These are phyloP conservation scores for Suhomyces sp. DNA, from an alignment of 805 yeast genomes.

Conservation along the genomic window DNA sequence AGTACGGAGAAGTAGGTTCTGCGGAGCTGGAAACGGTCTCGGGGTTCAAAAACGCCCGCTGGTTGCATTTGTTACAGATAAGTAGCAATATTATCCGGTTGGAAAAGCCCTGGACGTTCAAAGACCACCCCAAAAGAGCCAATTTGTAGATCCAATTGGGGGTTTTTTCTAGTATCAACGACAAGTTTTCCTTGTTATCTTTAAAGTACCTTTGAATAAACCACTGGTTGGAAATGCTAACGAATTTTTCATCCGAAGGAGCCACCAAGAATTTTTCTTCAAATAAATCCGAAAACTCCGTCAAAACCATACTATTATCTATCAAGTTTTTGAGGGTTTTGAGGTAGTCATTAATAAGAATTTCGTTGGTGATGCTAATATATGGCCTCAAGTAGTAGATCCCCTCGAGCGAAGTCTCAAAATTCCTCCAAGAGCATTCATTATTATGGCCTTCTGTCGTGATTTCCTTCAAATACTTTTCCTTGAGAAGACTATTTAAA, in stretches of 20 bases:
- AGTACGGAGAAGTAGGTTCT: neutral
- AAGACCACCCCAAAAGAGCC: slow-evolving; percentile 39
- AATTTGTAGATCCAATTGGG: slow-evolving; percentile 35
- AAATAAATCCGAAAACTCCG: slow-evolving; percentile 11
- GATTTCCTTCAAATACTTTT: slow-evolving; percentile 26
- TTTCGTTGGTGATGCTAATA: slow-evolving; percentile 27
- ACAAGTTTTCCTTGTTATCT: slow-evolving; percentile 36
- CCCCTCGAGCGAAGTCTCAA: slow-evolving; percentile 32
- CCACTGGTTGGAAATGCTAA: slow-evolving; percentile 30
- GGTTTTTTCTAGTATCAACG: slow-evolving; percentile 18
- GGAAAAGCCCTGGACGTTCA: slow-evolving; percentile 30
- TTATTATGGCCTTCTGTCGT: slow-evolving; percentile 23
- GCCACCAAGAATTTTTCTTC: neutral
- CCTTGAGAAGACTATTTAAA: slow-evolving; percentile 24
- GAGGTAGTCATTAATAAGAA: slow-evolving; percentile 27
- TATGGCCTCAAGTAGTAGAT: slow-evolving; percentile 36
- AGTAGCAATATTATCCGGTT: slow-evolving; percentile 26
- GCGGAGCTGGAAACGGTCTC: neutral
- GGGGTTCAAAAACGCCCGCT: slow-evolving; percentile 28
- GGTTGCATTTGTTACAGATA: slow-evolving; percentile 38
- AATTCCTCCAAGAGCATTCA: slow-evolving; percentile 37
- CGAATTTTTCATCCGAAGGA: slow-evolving; percentile 12
- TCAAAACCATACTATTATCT: slow-evolving; percentile 20
- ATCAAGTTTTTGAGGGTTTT: slow-evolving; percentile 24
- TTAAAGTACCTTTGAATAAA: slow-evolving; percentile 27